phyloP scores from a whole-genome alignment of 345 rosid species.

The Citropsis articulata region DNA sequence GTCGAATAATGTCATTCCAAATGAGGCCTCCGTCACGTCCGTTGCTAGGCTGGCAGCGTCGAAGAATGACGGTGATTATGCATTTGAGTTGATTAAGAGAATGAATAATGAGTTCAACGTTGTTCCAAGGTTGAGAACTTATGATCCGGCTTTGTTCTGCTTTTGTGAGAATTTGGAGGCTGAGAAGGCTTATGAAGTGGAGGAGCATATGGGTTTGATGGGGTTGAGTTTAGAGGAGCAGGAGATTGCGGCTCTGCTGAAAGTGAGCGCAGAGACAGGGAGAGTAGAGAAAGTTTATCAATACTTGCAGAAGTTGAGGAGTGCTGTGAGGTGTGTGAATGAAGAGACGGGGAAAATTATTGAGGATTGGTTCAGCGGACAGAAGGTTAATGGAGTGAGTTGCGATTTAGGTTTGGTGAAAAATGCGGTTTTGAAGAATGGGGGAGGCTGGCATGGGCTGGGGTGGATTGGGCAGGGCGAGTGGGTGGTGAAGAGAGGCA shows the following conservation, averaged over 20 bases:
- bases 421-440: slow-evolving; percentile 53
- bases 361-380: slow-evolving; percentile 57
- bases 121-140: slow-evolving; percentile 70
- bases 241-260: slow-evolving; percentile 64
- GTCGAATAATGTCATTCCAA: slow-evolving; percentile 43
- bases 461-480: slow-evolving; percentile 87
- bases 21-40: slow-evolving; percentile 70
- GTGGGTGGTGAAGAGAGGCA: slow-evolving; percentile 61
- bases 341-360: slow-evolving; percentile 53
- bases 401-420: slow-evolving; percentile 34
- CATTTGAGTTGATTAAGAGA: slow-evolving; percentile 61
- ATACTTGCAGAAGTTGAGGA: slow-evolving; percentile 76
- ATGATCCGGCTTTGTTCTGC: slow-evolving; percentile 67
- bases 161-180: slow-evolving; percentile 67
- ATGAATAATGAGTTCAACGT: slow-evolving; percentile 39
- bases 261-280: slow-evolving; percentile 58
- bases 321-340: slow-evolving; percentile 48
- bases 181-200: slow-evolving; percentile 73
- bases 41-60: slow-evolving; percentile 68
- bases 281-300: slow-evolving; percentile 54
- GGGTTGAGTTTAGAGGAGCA: slow-evolving; percentile 64
- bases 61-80: slow-evolving; percentile 67
- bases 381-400: slow-evolving; percentile 26
- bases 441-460: slow-evolving; percentile 93
- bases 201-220: slow-evolving; percentile 55